phyloP scores from a whole-genome alignment of 805 yeast genomes.

The Candida manassasensis region DNA sequence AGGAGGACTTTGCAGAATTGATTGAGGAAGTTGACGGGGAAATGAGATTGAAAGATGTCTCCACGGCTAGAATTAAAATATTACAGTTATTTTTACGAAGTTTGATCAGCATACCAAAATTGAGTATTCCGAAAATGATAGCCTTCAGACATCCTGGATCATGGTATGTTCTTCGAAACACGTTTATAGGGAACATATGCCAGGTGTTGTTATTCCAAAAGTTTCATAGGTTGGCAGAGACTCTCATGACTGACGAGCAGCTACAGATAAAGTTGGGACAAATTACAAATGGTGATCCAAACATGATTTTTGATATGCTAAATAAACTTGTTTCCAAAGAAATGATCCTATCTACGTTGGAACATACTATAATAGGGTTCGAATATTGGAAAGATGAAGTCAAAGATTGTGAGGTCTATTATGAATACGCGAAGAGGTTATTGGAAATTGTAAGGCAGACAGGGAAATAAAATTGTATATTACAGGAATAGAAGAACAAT shows the following conservation, averaged over 20 bases:
- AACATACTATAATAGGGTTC: slow-evolving; percentile 25
- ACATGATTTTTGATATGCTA: slow-evolving; percentile 9
- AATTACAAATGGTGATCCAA: slow-evolving; percentile 1
- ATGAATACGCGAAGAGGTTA: slow-evolving; percentile 20
- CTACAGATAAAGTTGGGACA: slow-evolving; percentile 6
- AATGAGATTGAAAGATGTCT: slow-evolving; percentile 17
- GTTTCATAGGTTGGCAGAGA: slow-evolving; percentile 18
- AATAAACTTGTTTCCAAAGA: slow-evolving; percentile 14
- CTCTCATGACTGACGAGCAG: slow-evolving; percentile 11
- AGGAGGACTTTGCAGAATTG: slow-evolving; percentile 28
- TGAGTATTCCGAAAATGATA: slow-evolving; percentile 31
- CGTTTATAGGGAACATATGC: slow-evolving; percentile 25
- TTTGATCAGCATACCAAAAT: slow-evolving; percentile 27
- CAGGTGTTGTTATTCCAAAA: slow-evolving; percentile 28
- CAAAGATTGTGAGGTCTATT: slow-evolving; percentile 27
- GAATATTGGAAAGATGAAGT: slow-evolving; percentile 35
- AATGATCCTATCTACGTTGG: slow-evolving; percentile 15
- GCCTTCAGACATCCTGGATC: slow-evolving; percentile 38
- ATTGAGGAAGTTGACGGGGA: slow-evolving; percentile 15
- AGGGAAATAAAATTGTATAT: background rate
- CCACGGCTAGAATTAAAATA: slow-evolving; percentile 20
- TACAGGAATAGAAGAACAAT: too few species aligned
- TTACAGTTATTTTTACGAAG: slow-evolving; percentile 24
- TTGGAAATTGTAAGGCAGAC: slow-evolving; percentile 10
- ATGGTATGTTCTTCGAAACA: slow-evolving; percentile 35